Base-by-base conservation (phyloP, 805 yeast genomes). In the Metschnikowia aberdeeniae region DNA sequence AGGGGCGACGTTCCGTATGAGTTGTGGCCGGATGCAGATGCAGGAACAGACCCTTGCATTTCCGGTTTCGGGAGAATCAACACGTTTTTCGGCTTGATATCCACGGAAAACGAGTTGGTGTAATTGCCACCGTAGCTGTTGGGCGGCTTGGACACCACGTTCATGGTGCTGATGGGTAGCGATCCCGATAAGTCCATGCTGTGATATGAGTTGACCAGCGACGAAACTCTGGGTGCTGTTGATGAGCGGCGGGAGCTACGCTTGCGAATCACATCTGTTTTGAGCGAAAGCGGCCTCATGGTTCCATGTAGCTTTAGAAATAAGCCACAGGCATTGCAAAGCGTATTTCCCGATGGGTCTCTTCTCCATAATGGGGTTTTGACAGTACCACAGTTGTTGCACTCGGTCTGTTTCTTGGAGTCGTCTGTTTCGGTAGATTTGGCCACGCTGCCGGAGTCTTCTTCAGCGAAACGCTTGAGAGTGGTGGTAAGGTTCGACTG, bases 361-460 rank as follows among this genome's bases (percentile, higher is more conserved):
- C 78, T 71, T 36, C 85, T 63, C 85, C 85, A 80, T 20, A 80
- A 64, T 1, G 85, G 85, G 0, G 85, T 80, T 46, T 78, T 80
- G 2, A 72, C 58, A 0, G 85, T 80, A 38, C 77, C 75, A 57
- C 85, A 80, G 60, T 80, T 80, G 45, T 66, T 66, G 58, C 85
- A 80, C 51, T 75, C 78, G 4, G 75, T 68, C 14, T 50, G 43
- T 30, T 51, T 53, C n/a, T 45, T 29, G 24, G 40, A 13, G 6
- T 38, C 46, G 11, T 14, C 34, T 2, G 39, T 13, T 13, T 35
- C 31, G 22, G 26, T 12, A 28, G 36, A 22, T 19, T 36, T 34
- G 20, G 37, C 19, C 33, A 13, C 34, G 17, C 14, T 28, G 12
- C 17, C 20, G 5, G 30, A 9, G 13, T 42, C 35, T 19, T 31